These are phyloP conservation scores for Rhodotorula sp. DNA, from an alignment of 1,284 basidiomycete species.

Conservation along the genomic window DNA sequence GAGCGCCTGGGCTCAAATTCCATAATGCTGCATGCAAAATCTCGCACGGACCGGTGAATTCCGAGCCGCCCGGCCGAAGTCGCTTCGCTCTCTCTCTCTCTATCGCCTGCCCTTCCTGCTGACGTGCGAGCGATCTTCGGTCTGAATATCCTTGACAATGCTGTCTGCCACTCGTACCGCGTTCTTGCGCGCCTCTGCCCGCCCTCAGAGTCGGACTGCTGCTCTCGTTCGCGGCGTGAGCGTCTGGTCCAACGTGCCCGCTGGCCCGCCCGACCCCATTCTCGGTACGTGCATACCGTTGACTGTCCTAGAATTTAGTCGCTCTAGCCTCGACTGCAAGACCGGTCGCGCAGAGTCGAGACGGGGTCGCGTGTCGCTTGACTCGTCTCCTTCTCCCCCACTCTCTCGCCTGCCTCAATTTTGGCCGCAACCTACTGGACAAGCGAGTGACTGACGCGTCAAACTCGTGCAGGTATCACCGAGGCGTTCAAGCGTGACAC, in stretches of 20 bases:
- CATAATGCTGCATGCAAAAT: neutral
- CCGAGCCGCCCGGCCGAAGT: neutral
- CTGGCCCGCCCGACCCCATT: slow-evolving; percentile 90
- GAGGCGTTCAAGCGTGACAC: slow-evolving; percentile 96
- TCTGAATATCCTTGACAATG: neutral
- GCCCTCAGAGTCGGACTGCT: slow-evolving; percentile 6
- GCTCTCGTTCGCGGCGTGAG: slow-evolving; percentile 54
- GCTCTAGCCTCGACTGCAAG: no score
- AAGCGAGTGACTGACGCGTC: neutral
- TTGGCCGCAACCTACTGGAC: neutral
- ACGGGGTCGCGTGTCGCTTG: no score
- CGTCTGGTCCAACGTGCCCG: slow-evolving; percentile 78
- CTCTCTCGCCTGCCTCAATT: neutral
- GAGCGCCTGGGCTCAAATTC: neutral
- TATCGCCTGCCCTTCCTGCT: neutral
- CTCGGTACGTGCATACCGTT: slow-evolving; percentile 62
- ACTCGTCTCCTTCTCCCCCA: neutral
- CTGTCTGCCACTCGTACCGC: slow-evolving; percentile 3
- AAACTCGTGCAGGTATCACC: slow-evolving; percentile 64
- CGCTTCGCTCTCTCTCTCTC: neutral
- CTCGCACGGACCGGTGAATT: neutral
- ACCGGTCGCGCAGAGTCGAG: no score
- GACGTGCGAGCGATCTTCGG: neutral
- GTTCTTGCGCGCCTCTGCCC: slow-evolving; percentile 31
- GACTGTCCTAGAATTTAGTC: neutral